Conservation (phyloP, 2,329 filamentous ascomycete species). For the Proliferodiscus dingleyae region DNA sequence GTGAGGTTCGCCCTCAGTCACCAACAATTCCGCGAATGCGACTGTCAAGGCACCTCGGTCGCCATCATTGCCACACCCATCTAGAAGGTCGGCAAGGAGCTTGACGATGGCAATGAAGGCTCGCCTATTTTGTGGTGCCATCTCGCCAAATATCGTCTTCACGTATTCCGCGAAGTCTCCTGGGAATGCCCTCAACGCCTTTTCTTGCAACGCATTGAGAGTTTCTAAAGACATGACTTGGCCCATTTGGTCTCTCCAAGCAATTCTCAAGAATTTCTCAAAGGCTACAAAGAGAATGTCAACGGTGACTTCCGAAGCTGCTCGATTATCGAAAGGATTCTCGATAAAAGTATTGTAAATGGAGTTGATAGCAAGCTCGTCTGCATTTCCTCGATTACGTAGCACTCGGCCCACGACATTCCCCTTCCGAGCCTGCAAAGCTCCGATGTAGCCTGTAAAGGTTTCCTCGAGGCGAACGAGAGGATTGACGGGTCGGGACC, state of each 20-base stretch:
- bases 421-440: conserved; percentile 78
- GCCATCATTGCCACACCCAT: conserved; percentile 85
- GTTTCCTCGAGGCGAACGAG: conserved; percentile 76
- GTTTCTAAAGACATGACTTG: conserved; percentile 70
- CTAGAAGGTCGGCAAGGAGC: conserved; percentile 78
- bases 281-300: conserved; percentile 89
- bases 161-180: conserved; percentile 70
- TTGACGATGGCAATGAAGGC: conserved; percentile 82
- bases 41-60: conserved; percentile 84
- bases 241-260: conserved; percentile 86
- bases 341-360: conserved; percentile 86
- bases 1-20: conserved; percentile 69
- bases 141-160: conserved; percentile 57
- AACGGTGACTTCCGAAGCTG: conserved; percentile 68
- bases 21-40: conserved; percentile 82
- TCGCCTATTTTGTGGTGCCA: conserved; percentile 65
- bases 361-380: conserved; percentile 80
- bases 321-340: conserved; percentile 71
- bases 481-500: conserved; percentile 56
- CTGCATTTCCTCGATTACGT: conserved; percentile 62
- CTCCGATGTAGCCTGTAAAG: conserved; percentile 76
- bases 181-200: conserved; percentile 60
- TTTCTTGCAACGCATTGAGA: conserved; percentile 69
- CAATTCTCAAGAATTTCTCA: conserved; percentile 84
- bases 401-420: conserved; percentile 77